Evolutionary conservation across 2,329 filamentous ascomycete genomes (phyloP).

Genomic region (Calonectria hongkongensis): DNA sequence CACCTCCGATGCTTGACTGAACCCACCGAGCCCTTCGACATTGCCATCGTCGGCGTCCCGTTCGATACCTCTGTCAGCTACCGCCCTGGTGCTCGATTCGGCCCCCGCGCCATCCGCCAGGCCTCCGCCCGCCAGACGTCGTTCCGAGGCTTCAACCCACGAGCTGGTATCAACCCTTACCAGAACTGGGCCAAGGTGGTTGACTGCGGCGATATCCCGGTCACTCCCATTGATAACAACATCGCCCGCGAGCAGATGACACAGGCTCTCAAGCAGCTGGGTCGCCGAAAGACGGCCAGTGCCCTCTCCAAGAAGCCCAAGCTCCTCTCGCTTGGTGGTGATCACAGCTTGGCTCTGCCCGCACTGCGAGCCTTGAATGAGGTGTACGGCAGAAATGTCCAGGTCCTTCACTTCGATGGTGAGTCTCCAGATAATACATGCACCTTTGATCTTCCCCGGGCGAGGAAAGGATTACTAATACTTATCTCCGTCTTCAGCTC

Average conservation of each 20-base stretch:
- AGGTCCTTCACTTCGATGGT: constrained; percentile 84
- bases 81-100: constrained; percentile 81
- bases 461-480: neutral
- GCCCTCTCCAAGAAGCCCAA: constrained; percentile 66
- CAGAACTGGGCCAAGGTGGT: constrained; percentile 86
- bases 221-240: constrained; percentile 90
- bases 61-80: constrained; percentile 85
- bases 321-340: constrained; percentile 82
- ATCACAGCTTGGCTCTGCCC: constrained; percentile 82
- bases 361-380: constrained; percentile 80
- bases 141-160: constrained; percentile 86
- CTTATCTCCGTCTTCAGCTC: constrained; percentile 61
- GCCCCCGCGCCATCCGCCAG: constrained; percentile 89
- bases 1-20: constrained; percentile 82
- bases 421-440: constrained; percentile 26
- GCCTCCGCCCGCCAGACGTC: constrained; percentile 88
- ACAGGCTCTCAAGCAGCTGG: constrained; percentile 84
- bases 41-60: constrained; percentile 82
- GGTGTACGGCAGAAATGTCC: constrained; percentile 77
- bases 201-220: constrained; percentile 93
- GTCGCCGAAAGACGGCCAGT: constrained; percentile 62
- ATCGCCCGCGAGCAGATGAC: constrained; percentile 90
- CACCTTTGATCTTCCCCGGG: neutral
- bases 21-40: constrained; percentile 79
- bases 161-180: constrained; percentile 90